phyloP scores from a whole-genome alignment of 371 early-diverging fungal species.

The Syncephalastrum monosporum region DNA sequence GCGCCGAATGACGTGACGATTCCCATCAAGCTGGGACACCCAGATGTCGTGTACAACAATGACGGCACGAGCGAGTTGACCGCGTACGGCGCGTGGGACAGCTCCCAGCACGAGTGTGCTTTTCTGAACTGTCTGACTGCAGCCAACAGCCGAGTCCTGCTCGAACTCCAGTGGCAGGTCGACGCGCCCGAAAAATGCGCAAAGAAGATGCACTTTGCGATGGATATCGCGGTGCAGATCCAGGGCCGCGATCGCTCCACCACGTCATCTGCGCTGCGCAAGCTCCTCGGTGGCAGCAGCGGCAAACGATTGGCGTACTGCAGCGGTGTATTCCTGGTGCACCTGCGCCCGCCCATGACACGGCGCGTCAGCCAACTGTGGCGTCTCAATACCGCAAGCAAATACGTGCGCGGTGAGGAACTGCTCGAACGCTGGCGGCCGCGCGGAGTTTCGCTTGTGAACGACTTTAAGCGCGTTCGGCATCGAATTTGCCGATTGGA shows the following conservation, averaged over 20 bases:
- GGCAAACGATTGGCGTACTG: slow-evolving; percentile 41
- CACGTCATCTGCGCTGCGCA: slow-evolving; percentile 24
- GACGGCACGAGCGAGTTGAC: slow-evolving; percentile 49
- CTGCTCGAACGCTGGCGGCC: slow-evolving; percentile 76
- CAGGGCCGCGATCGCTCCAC: slow-evolving; percentile 50
- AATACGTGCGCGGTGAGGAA: slow-evolving; percentile 88
- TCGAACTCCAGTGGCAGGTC: slow-evolving; percentile 60
- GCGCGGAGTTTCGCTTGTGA: slow-evolving; percentile 68
- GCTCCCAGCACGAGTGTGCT: slow-evolving; percentile 72
- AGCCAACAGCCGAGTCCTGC: slow-evolving; percentile 55
- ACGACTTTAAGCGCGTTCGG: slow-evolving; percentile 53
- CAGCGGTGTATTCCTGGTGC: slow-evolving; percentile 55
- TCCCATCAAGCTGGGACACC: slow-evolving; percentile 13
- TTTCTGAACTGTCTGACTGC: slow-evolving; percentile 73
- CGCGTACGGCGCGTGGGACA: slow-evolving; percentile 78
- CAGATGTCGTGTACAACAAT: slow-evolving; percentile 47
- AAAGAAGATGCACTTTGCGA: slow-evolving; percentile 56
- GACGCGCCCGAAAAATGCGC: slow-evolving; percentile 51
- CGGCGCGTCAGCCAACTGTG: slow-evolving; percentile 62
- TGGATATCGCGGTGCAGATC: slow-evolving; percentile 66
- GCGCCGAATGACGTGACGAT: slow-evolving; percentile 36
- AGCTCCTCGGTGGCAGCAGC: slow-evolving; percentile 4
- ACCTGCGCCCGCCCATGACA: slow-evolving; percentile 56
- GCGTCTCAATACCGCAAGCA: slow-evolving; percentile 70
- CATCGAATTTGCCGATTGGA: slow-evolving; percentile 31